Evolutionary conservation across 2,329 filamentous ascomycete genomes (phyloP).

Genomic region (Cladosporium austrohemisphaericum): DNA sequence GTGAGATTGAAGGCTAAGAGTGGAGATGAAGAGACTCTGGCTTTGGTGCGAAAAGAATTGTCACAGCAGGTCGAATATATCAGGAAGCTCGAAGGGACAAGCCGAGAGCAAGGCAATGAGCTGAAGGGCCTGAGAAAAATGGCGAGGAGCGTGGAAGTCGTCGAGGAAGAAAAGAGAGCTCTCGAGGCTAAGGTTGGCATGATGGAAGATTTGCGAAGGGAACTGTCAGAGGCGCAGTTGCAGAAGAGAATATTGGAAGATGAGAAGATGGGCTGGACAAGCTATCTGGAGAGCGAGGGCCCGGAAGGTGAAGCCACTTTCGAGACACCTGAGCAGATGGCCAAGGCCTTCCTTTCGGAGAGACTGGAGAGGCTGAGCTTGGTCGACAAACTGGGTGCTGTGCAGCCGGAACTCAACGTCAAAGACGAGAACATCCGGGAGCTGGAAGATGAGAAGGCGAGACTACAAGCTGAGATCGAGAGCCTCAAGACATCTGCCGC

Average conservation of each 20-base stretch:
- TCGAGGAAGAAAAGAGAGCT: slow-evolving; percentile 89
- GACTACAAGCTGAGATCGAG: slow-evolving; percentile 66
- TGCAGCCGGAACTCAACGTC: slow-evolving; percentile 74
- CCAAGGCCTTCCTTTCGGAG: slow-evolving; percentile 77
- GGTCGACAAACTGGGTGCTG: slow-evolving; percentile 72
- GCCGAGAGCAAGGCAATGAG: slow-evolving; percentile 74
- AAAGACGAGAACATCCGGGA: slow-evolving; percentile 71
- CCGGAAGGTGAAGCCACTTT: slow-evolving; percentile 66
- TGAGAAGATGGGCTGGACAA: slow-evolving; percentile 80
- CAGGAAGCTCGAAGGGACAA: slow-evolving; percentile 73
- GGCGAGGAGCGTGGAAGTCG: slow-evolving; percentile 83
- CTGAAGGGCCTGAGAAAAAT: slow-evolving; percentile 76
- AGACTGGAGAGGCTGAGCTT: slow-evolving; percentile 74
- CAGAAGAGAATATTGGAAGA: slow-evolving; percentile 86
- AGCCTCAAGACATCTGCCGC: slow-evolving; percentile 53
- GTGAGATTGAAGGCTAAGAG: slow-evolving; percentile 80
- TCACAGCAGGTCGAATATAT: slow-evolving; percentile 92
- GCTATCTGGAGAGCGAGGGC: slow-evolving; percentile 70
- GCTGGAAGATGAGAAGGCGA: slow-evolving; percentile 66
- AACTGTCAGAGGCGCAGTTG: slow-evolving; percentile 73
- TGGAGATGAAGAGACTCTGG: slow-evolving; percentile 79
- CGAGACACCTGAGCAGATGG: slow-evolving; percentile 81
- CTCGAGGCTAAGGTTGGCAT: slow-evolving; percentile 73
- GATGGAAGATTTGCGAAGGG: slow-evolving; percentile 68
- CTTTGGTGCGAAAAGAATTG: slow-evolving; percentile 80